phyloP scores from a whole-genome alignment of 352 stramenopile genomes.

The Globisporangium acanthophoron region DNA sequence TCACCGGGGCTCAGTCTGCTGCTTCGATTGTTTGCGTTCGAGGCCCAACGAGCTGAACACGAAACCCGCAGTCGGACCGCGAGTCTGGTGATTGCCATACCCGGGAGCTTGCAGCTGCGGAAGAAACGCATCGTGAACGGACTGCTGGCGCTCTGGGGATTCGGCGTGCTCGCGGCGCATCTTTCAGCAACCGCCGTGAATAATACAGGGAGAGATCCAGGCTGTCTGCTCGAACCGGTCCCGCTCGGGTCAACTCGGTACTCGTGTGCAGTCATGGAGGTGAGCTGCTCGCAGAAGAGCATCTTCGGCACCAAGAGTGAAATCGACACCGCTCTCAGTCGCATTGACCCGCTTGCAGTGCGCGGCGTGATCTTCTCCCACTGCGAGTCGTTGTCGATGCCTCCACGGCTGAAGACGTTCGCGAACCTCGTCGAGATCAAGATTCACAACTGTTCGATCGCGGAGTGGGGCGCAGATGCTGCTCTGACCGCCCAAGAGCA shows the following conservation, averaged over 20 bases:
- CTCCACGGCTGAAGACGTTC: conserved; percentile 8
- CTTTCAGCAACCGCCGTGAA: conserved; percentile 4
- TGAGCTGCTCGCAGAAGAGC: conserved; percentile 12
- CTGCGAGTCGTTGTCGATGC: conserved; percentile 13
- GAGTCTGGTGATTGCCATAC: not conserved
- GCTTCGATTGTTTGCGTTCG: conserved; percentile 3
- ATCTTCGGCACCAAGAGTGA: not conserved
- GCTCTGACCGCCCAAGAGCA: conserved; percentile 4
- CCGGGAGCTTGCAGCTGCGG: not conserved
- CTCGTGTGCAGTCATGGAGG: conserved; percentile 12
- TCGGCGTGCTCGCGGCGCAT: conserved; percentile 6
- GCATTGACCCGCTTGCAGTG: not conserved
- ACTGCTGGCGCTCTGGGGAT: conserved; percentile 9
- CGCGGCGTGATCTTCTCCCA: conserved; percentile 11
- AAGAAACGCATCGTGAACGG: conserved; percentile 3
- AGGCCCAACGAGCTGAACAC: not conserved
- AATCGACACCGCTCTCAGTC: conserved; percentile 1
- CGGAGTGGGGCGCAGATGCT: conserved; percentile 8
- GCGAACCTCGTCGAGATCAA: conserved; percentile 12
- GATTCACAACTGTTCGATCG: conserved; percentile 18
- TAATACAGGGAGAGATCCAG: not conserved
- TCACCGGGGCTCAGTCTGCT: not conserved
- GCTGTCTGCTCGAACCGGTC: conserved; percentile 17
- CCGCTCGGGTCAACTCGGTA: conserved; percentile 10
- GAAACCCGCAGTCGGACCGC: not conserved